A percentile compares a stretch with the other conserved stretches of the same genome.
phyloP scores from a whole-genome alignment of 306 rosid species.

The Cajanus cajan region DNA sequence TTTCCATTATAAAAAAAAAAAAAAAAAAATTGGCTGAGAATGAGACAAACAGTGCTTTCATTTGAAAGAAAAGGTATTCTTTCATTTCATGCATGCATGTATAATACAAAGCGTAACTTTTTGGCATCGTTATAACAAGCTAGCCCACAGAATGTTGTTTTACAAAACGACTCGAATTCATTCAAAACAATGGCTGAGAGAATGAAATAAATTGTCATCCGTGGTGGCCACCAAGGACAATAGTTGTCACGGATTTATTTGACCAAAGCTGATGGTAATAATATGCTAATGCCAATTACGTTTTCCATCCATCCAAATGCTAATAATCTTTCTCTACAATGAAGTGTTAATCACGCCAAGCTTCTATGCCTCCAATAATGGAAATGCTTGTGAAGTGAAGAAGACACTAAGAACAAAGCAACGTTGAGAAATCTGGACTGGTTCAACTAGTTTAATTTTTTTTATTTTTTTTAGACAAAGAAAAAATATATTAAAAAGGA shows the following conservation, averaged over 20 bases:
- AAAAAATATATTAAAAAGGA: too few relatives aligned
- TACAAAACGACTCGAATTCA: slow-evolving; percentile 8
- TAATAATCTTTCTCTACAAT: slow-evolving; percentile 20
- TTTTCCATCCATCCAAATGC: slow-evolving; percentile 27
- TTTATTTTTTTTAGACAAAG: too few relatives aligned
- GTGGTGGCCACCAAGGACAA: neutral
- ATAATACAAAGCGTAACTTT: slow-evolving; percentile 11
- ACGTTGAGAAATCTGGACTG: neutral
- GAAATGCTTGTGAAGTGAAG: slow-evolving; percentile 3
- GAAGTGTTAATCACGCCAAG: slow-evolving; percentile 4
- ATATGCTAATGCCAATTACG: neutral
- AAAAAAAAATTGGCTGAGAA: slow-evolving; percentile 14
- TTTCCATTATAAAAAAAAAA: too few relatives aligned
- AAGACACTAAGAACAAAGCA: neutral
- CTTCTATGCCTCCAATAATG: neutral
- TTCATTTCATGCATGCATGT: slow-evolving; percentile 13
- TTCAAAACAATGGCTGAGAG: slow-evolving; percentile 36
- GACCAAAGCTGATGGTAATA: neutral
- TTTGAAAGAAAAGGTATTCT: neutral
- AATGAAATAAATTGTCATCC: slow-evolving; percentile 13
- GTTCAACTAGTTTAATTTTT: neutral
- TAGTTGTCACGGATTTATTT: neutral
- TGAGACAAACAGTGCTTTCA: slow-evolving; percentile 17
- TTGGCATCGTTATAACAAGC: slow-evolving; percentile 17
- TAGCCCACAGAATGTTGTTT: slow-evolving; percentile 40